Conservation (phyloP, 768 basidiomycete genomes). For the Hirschioporus abietinus region DNA sequence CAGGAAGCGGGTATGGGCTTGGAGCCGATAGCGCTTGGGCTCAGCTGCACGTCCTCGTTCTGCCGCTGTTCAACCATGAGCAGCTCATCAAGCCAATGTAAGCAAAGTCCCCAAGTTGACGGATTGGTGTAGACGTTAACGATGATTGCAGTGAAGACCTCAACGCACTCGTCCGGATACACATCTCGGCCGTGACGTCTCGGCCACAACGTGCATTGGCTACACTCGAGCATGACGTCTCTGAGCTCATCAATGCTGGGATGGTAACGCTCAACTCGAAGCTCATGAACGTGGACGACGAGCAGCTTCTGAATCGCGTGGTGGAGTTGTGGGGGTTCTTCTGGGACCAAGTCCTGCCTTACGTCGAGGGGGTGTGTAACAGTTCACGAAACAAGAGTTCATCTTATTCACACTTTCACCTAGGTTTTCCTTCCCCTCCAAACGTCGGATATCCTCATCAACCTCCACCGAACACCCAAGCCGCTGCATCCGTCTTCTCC, state of each 20-base stretch:
- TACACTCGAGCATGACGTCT: slow-evolving; percentile 71
- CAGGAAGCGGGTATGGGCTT: slow-evolving; percentile 30
- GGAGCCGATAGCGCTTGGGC: slow-evolving; percentile 69
- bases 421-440: slow-evolving; percentile 58
- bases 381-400: slow-evolving; percentile 17
- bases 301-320: slow-evolving; percentile 67
- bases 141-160: slow-evolving; percentile 66
- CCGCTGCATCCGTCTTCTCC: slow-evolving; percentile 39
- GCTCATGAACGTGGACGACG: slow-evolving; percentile 70
- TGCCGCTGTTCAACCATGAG: slow-evolving; percentile 91
- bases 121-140: neutral
- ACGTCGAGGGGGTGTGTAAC: slow-evolving; percentile 73
- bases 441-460: slow-evolving; percentile 58
- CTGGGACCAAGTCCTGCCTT: slow-evolving; percentile 84
- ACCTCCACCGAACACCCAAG: slow-evolving; percentile 60
- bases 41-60: slow-evolving; percentile 75
- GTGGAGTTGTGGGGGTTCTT: slow-evolving; percentile 93
- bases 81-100: slow-evolving; percentile 81
- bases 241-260: slow-evolving; percentile 78
- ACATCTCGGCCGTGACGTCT: slow-evolving; percentile 70
- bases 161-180: slow-evolving; percentile 73
- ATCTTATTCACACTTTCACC: slow-evolving; percentile 19
- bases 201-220: slow-evolving; percentile 70
- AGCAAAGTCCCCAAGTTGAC: slow-evolving; percentile 22
- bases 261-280: slow-evolving; percentile 93